phyloP scores from a whole-genome alignment of 306 rosid species.

The Pyrus pyrifolia region DNA sequence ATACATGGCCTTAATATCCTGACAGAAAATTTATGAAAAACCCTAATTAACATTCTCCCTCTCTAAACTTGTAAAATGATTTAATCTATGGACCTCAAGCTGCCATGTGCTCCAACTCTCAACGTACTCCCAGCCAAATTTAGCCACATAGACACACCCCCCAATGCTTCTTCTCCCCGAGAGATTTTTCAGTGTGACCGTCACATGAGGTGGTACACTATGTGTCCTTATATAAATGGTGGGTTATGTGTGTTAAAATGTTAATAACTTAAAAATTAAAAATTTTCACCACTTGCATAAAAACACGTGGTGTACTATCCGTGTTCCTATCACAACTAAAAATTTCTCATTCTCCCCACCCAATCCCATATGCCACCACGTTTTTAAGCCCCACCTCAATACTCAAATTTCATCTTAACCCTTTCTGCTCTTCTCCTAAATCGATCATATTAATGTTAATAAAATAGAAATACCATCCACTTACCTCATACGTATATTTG shows the following conservation, averaged over 20 bases:
- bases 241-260: too few relatives aligned
- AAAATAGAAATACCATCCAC: neutral
- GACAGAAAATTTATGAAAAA: neutral
- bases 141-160: neutral
- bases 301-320: too few relatives aligned
- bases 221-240: too few relatives aligned
- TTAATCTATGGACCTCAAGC: neutral
- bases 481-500: neutral
- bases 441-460: neutral
- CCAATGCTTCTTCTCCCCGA: neutral
- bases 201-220: too few relatives aligned
- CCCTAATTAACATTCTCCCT: neutral
- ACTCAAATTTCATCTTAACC: neutral
- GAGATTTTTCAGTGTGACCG: too few relatives aligned
- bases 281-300: too few relatives aligned
- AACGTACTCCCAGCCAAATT: neutral
- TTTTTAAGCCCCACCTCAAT: neutral
- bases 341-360: neutral
- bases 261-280: too few relatives aligned
- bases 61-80: neutral
- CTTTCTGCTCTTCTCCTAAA: neutral
- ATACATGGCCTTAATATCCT: neutral
- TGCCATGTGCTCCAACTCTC: conserved; percentile 8
- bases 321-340: too few relatives aligned
- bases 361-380: neutral